These are phyloP conservation scores for Amylocarpus encephaloides DNA, from an alignment of 2,329 filamentous ascomycete genomes.

Conservation along the genomic window DNA sequence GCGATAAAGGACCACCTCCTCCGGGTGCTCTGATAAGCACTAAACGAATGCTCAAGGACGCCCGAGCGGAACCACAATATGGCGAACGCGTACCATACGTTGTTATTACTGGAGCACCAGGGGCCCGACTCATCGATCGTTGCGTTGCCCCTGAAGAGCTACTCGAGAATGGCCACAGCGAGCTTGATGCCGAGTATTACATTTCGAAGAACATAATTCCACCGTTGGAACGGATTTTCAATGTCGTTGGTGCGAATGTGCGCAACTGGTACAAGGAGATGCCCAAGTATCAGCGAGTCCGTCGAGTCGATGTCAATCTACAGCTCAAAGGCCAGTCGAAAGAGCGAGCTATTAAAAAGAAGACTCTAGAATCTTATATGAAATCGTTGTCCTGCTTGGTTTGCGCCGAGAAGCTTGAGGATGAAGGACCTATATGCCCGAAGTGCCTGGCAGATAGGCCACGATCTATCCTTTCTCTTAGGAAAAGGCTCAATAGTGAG, in stretches of 20 bases:
- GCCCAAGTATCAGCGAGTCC: slow-evolving; percentile 79
- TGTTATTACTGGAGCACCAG: slow-evolving; percentile 81
- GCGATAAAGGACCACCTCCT: slow-evolving; percentile 70
- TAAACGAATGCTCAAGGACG: slow-evolving; percentile 78
- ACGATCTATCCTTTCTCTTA: slow-evolving; percentile 57
- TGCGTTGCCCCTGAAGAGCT: slow-evolving; percentile 84
- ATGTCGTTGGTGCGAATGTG: slow-evolving; percentile 88
- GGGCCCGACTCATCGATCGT: slow-evolving; percentile 77
- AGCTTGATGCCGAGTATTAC: slow-evolving; percentile 93
- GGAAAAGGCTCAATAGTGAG: slow-evolving; percentile 52
- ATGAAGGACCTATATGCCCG: slow-evolving; percentile 47
- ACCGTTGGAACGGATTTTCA: slow-evolving; percentile 92
- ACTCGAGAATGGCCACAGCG: slow-evolving; percentile 66
- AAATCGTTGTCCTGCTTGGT: slow-evolving; percentile 71
- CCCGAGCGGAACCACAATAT: slow-evolving; percentile 83
- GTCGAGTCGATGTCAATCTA: slow-evolving; percentile 37
- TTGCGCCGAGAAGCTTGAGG: slow-evolving; percentile 49
- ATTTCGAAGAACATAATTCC: slow-evolving; percentile 94
- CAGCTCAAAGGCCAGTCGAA: slow-evolving; percentile 30
- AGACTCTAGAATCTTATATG: slow-evolving; percentile 93
- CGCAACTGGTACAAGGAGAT: slow-evolving; percentile 92
- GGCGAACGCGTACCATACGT: slow-evolving; percentile 94
- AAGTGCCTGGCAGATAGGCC: slow-evolving; percentile 50
- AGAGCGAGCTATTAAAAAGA: slow-evolving; percentile 39
- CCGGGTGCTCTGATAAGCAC: slow-evolving; percentile 86